Evolutionary conservation across 1,284 basidiomycete genomes (phyloP), one percentile per base, ranked within the genome.

Genomic region (Fomitopsis palustris): DNA sequence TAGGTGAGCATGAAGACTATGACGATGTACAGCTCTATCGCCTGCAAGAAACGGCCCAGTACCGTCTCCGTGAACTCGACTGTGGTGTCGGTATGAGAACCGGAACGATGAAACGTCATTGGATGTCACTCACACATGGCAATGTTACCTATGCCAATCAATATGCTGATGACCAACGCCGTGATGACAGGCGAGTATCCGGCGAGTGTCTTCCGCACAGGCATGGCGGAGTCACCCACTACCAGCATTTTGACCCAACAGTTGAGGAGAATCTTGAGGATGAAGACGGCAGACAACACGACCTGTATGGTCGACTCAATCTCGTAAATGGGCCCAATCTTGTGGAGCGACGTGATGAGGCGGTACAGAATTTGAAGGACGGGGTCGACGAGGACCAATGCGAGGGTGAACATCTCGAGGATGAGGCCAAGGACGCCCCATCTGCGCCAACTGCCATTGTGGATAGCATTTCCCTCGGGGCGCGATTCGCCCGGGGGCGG

Each of bases 1-100:
- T 73, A 69, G 43, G 87, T 75, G 60, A 87, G 78, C 61, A 81
- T 72, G 66, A 80, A 83, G 23, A 90, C 73, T 55, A 88, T 76
- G 41, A 87, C 69, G 47, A 85, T 77, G 67, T 86, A 91, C n/a
- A 87, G 62, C 66, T 88, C 85, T 49, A 85, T 71, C 17, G 84
- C 84, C 65, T 86, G 84, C 58, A 92, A 77, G 65, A 91, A 83
- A 43, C 87, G 84, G n/a, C 88, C 90, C 4, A 88, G 73, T 8
- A 79, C 77, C 10, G 83, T 83, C 70, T 91, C 89, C 1, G 88
- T 82, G 66, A 90, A 90, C 58, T 78, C 73, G 67, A 86, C 88
- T 91, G 61, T 8, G 31, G 31, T 3, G 12, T n/a, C 12, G n/a
- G 39, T 14, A 21, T 55, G 8, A 37, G 42, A 43, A n/a, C n/a